Conservation (phyloP, 208 protist species). For the Trypanosoma cruzi region DNA sequence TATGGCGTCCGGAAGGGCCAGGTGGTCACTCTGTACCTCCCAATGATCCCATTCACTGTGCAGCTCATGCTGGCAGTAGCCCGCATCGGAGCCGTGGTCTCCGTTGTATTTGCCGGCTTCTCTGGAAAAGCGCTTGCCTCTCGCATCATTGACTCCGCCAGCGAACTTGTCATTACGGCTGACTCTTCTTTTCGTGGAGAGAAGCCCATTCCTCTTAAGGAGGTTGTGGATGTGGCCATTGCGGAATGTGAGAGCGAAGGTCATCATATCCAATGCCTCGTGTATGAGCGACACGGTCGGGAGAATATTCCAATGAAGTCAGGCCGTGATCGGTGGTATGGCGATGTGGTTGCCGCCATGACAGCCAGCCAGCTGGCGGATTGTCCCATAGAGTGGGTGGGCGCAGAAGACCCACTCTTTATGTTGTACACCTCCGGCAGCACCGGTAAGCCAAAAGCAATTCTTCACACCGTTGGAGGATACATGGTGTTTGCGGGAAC, state of each 20-base stretch:
- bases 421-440: slow-evolving; percentile 98
- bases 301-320: slow-evolving; percentile 54
- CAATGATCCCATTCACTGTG: slow-evolving; percentile 94
- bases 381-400: slow-evolving; percentile 90
- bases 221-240: no score
- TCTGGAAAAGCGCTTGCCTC: slow-evolving; percentile 56
- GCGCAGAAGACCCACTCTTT: slow-evolving; percentile 96
- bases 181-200: slow-evolving; percentile 81
- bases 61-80: slow-evolving; percentile 97
- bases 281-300: slow-evolving; percentile 52
- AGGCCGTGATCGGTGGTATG: slow-evolving; percentile 75
- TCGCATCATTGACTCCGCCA: slow-evolving; percentile 60
- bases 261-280: slow-evolving; percentile 42
- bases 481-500: slow-evolving; percentile 95
- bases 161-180: slow-evolving; percentile 81
- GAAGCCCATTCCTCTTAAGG: slow-evolving; percentile 92
- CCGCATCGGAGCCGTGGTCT: slow-evolving; percentile 95
- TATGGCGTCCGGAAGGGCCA: slow-evolving; percentile 94
- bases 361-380: slow-evolving; percentile 35
- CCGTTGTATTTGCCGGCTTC: slow-evolving; percentile 89
- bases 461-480: slow-evolving; percentile 94
- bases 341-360: slow-evolving; percentile 46
- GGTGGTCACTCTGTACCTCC: slow-evolving; percentile 96
- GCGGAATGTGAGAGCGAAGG: slow-evolving; percentile 34
- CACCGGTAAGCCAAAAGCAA: slow-evolving; percentile 97